These are phyloP conservation scores for Heterobasidion occidentale DNA, from an alignment of 1,284 basidiomycete species.

Conservation along the genomic window DNA sequence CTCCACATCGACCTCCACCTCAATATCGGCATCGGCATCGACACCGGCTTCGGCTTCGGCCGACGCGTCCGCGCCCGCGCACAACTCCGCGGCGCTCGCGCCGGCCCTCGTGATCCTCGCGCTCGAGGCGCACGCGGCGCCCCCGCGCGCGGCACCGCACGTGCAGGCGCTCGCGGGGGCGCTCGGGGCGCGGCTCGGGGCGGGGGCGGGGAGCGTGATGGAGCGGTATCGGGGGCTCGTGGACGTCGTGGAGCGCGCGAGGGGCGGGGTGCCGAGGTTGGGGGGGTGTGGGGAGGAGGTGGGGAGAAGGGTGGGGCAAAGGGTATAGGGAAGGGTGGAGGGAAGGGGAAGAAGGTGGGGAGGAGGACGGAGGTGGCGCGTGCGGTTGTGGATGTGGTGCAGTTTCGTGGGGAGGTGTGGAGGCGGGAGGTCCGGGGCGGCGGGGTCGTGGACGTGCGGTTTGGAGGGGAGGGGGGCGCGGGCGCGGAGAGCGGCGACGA, in stretches of 20 bases:
- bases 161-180: constrained; percentile 44
- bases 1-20: not conserved
- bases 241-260: constrained; percentile 49
- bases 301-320: constrained; percentile 25
- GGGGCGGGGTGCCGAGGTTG: constrained; percentile 65
- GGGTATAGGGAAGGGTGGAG: constrained; percentile 29
- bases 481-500: constrained; percentile 20
- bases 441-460: constrained; percentile 25
- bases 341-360: constrained; percentile 38
- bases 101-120: constrained; percentile 66
- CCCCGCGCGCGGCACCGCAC: constrained; percentile 35
- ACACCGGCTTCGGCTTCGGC: not conserved
- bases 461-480: constrained; percentile 27
- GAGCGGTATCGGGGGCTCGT: constrained; percentile 59
- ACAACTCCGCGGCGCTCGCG: constrained; percentile 29
- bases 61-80: constrained; percentile 27
- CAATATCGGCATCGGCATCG: not conserved
- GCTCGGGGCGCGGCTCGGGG: constrained; percentile 42
- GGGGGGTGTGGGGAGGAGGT: constrained; percentile 28
- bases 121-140: constrained; percentile 48
- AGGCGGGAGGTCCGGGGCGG: constrained; percentile 27
- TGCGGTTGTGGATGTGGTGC: constrained; percentile 59
- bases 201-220: constrained; percentile 33
- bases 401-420: constrained; percentile 57
- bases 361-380: constrained; percentile 55